Evolutionary conservation across 2,329 filamentous ascomycete species (phyloP).

Genomic region (Arachnomyces sp.): DNA sequence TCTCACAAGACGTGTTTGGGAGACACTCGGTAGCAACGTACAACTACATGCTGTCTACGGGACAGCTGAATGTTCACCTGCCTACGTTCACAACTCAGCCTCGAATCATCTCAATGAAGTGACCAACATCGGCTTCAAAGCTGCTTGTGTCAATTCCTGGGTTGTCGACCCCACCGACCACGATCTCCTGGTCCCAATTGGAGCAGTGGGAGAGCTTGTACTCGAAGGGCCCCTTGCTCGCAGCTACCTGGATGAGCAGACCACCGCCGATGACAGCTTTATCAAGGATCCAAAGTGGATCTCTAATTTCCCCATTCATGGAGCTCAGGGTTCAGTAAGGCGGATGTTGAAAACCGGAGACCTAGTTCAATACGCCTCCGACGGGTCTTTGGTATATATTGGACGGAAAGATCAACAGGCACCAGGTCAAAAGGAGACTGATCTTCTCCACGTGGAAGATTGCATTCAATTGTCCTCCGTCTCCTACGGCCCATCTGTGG

Average conservation of each 20-base stretch:
- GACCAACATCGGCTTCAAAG: too few relatives aligned
- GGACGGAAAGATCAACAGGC: conserved; percentile 23
- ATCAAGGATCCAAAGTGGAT: conserved; percentile 18
- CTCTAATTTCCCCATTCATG: background rate
- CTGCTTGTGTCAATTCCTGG: conserved; percentile 21
- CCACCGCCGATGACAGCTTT: conserved; percentile 18
- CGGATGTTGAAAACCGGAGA: conserved; percentile 23
- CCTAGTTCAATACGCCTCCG: conserved; percentile 17
- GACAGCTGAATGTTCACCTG: conserved; percentile 30
- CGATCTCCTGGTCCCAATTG: conserved; percentile 27
- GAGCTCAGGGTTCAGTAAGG: background rate
- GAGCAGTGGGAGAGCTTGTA: conserved; percentile 35
- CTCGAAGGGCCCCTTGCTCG: conserved; percentile 29
- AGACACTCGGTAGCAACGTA: conserved; percentile 28
- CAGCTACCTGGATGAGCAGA: conserved; percentile 21
- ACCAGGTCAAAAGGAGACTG: too few relatives aligned
- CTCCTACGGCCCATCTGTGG: too few relatives aligned
- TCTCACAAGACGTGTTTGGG: conserved; percentile 17
- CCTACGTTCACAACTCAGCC: conserved; percentile 10
- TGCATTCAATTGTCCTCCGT: too few relatives aligned
- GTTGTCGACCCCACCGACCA: conserved; percentile 29
- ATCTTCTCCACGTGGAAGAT: too few relatives aligned
- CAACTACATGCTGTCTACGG: conserved; percentile 34
- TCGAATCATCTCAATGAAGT: too few relatives aligned
- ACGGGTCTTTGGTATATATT: conserved; percentile 16